These are phyloP conservation scores for Hanseniaspora lachancei DNA, from an alignment of 805 yeast species.

Conservation along the genomic window DNA sequence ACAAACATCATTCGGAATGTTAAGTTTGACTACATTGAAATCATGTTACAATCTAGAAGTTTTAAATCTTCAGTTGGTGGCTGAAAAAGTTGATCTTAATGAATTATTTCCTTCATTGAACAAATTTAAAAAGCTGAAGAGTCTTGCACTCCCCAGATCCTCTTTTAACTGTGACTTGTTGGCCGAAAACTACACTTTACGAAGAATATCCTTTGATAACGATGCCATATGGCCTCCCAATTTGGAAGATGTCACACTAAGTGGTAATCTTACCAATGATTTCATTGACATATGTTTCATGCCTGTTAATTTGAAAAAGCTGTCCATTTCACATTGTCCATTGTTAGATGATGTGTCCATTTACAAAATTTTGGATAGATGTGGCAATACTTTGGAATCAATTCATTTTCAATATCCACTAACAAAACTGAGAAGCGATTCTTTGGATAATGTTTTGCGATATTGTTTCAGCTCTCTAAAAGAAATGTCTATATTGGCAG, in stretches of 20 bases:
- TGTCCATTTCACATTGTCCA: conserved; percentile 85
- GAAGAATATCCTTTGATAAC: conserved; percentile 22
- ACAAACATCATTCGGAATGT: conserved; percentile 85
- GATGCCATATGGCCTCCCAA: conserved; percentile 68
- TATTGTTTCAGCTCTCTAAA: conserved; percentile 58
- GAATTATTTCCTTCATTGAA: conserved; percentile 67
- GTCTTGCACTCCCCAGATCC: conserved; percentile 76
- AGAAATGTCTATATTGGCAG: conserved; percentile 59
- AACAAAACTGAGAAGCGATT: conserved; percentile 59
- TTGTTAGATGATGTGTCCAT: conserved; percentile 52
- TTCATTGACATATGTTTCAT: conserved; percentile 59
- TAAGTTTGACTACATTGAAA: conserved; percentile 72
- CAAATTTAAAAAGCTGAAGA: conserved; percentile 48
- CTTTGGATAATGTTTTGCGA: conserved; percentile 59
- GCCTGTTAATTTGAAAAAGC: conserved; percentile 54
- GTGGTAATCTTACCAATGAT: conserved; percentile 82
- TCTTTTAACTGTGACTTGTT: conserved; percentile 55
- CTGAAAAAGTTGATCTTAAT: conserved; percentile 75
- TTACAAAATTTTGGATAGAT: conserved; percentile 42
- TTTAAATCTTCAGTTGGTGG: conserved; percentile 70
- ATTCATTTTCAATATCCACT: conserved; percentile 73
- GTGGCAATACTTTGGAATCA: conserved; percentile 53
- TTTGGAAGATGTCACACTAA: conserved; percentile 55
- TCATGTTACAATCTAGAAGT: conserved; percentile 51
- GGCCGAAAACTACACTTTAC: neutral